Evolutionary conservation across 495 filamentous ascomycete genomes (phyloP).

Genomic region (Penicillium pulvis): DNA sequence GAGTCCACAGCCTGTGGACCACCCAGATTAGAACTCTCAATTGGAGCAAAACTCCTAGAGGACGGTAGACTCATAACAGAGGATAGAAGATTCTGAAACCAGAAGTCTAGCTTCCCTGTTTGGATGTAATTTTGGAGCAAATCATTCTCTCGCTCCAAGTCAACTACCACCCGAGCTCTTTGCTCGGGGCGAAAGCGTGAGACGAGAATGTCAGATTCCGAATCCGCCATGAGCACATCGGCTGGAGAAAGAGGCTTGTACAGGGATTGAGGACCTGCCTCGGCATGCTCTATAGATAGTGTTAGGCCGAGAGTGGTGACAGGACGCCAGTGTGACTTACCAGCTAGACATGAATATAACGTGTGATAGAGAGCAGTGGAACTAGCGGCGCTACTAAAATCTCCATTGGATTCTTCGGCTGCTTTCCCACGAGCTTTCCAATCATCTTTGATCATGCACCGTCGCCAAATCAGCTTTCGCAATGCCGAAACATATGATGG

Average conservation of each 20-base stretch:
- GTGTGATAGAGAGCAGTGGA: slow-evolving; percentile 39
- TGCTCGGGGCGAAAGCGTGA: slow-evolving; percentile 55
- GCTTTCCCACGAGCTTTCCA: slow-evolving; percentile 58
- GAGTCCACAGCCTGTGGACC: not conserved
- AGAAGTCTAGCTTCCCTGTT: slow-evolving; percentile 59
- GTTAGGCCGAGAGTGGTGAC: slow-evolving; percentile 2
- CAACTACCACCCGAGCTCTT: slow-evolving; percentile 53
- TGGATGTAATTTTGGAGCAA: slow-evolving; percentile 55
- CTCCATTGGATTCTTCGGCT: slow-evolving; percentile 30
- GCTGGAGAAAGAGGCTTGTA: slow-evolving; percentile 50
- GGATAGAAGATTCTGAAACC: slow-evolving; percentile 55
- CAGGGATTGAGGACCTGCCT: slow-evolving; percentile 22
- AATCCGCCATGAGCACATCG: slow-evolving; percentile 49
- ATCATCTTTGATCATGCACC: slow-evolving; percentile 76
- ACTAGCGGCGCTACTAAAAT: slow-evolving; percentile 24
- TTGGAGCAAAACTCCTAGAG: not conserved
- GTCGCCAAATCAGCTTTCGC: slow-evolving; percentile 79
- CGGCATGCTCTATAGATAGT: slow-evolving; percentile 19
- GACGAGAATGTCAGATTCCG: slow-evolving; percentile 53
- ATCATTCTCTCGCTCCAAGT: slow-evolving; percentile 55
- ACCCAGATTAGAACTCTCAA: not conserved
- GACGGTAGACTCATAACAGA: slow-evolving; percentile 20
- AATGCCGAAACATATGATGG: slow-evolving; percentile 55
- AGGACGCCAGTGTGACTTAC: slow-evolving; percentile 24
- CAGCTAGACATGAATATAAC: slow-evolving; percentile 33